Evolutionary conservation across 345 rosid genomes (phyloP).

Genomic region (Bruguiera sexangula): DNA sequence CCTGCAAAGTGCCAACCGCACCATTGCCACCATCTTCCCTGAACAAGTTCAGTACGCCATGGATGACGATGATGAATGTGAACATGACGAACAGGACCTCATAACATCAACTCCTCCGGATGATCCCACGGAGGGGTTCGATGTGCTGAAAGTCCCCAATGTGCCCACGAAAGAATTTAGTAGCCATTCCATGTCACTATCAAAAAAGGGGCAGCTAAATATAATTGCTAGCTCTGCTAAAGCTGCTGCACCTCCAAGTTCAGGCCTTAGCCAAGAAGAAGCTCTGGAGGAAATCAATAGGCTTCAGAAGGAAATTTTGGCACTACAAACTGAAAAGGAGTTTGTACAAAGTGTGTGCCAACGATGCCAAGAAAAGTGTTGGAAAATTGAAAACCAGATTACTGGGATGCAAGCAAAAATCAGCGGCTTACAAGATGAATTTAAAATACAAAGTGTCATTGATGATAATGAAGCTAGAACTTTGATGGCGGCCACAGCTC

Average conservation of each 20-base stretch:
- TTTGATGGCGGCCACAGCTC: constrained; percentile 65
- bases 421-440: constrained; percentile 74
- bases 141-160: constrained; percentile 34
- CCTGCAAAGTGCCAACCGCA: constrained; percentile 67
- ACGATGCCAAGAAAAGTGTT: constrained; percentile 43
- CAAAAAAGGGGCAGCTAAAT: constrained; percentile 37
- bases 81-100: constrained; percentile 16
- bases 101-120: constrained; percentile 14
- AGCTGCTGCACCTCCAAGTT: constrained; percentile 28
- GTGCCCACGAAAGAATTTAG: constrained; percentile 46
- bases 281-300: constrained; percentile 61
- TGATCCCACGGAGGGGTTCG: constrained; percentile 7
- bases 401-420: constrained; percentile 55
- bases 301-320: constrained; percentile 67
- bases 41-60: constrained; percentile 55
- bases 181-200: constrained; percentile 30
- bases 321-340: constrained; percentile 71
- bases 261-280: constrained; percentile 54
- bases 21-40: constrained; percentile 69
- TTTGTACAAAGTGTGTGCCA: constrained; percentile 58
- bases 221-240: constrained; percentile 28
- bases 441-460: constrained; percentile 46
- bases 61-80: constrained; percentile 34
- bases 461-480: constrained; percentile 75
- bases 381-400: constrained; percentile 55